Evolutionary conservation across 176 grass and related monocot genomes (phyloP), one percentile per base, ranked within the genome.

Genomic region (Pontederia crassipes): DNA sequence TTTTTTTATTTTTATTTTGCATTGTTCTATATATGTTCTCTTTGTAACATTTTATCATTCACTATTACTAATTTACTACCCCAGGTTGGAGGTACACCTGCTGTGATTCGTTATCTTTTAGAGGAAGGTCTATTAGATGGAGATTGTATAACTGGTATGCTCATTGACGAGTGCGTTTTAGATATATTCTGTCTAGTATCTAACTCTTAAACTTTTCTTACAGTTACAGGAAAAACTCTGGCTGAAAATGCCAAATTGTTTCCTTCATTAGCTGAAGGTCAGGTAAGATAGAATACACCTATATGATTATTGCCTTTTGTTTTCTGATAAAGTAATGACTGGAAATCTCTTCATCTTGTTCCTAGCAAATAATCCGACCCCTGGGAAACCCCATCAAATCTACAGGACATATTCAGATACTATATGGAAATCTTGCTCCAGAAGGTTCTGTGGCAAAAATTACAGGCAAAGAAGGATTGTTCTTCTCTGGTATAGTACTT

Each of bases 391-490:
- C 92, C 67, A 97, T 97, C 75, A 97, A 97, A 78, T 74, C 83
- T 75, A 97, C 87, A 61, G 92, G 92, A n/a, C 92, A 97, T 61
- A 85, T 97, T 71, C 92, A 97, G 75, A 88, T 97, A 87, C 92
- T 97, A 73, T 97, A 88, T 69, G 92, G 92, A 10, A 97, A 97
- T 75, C 75, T 97, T 85, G 92, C 92, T 72, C 87, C 92, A 47
- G 92, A 91, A 60, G 92, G 92, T 66, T 97, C 92, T 60, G 92
- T 97, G 28, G 92, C 92, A 68, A 97, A 97, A 88, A 97, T 97
- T 69, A 97, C 92, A 50, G 92, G 92, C 69, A 97, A 97, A 88
- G 92, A 97, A 78, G 92, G 92, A 46, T 35, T 97, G 48, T 97
- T 85, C 75, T 97, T 97, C 79, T 91, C 87, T 72, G 92, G 92